Evolutionary conservation across 83 land plant genomes (phyloP).

Genomic region (Thuja plicata): DNA sequence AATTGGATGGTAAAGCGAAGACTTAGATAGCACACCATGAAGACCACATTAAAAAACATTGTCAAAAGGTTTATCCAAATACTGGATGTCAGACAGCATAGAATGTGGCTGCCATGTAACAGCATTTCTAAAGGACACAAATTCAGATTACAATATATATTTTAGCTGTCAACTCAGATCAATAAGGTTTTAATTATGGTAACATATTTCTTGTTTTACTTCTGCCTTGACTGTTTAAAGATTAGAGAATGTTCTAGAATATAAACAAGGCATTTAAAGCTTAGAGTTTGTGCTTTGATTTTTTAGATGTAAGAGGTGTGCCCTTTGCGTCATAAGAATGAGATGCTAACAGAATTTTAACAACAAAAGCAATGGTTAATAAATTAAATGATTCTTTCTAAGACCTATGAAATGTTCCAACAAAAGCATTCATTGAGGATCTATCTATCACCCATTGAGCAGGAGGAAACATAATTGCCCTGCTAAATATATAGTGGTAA

Average conservation of each 20-base stretch:
- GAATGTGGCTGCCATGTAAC: background rate
- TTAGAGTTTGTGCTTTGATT: no score
- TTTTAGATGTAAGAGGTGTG: no score
- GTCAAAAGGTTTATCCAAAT: background rate
- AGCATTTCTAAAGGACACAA: background rate
- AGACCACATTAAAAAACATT: background rate
- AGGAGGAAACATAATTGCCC: background rate
- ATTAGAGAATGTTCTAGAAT: background rate
- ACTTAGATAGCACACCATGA: background rate
- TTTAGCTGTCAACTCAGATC: background rate
- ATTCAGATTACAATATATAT: background rate
- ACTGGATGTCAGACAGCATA: background rate
- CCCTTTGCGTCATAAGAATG: no score
- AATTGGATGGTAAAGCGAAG: background rate
- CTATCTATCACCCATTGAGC: background rate
- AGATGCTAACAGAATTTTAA: background rate
- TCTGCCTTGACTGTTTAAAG: no score
- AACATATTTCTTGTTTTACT: no score
- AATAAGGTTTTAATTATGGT: background rate
- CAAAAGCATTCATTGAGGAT: no score
- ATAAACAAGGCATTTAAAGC: background rate
- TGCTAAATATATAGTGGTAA: background rate
- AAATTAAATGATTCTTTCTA: no score
- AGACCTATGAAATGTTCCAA: no score
- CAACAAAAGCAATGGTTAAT: background rate